Conservation (phyloP, 352 stramenopile species). For the Ophiocytium majus region DNA sequence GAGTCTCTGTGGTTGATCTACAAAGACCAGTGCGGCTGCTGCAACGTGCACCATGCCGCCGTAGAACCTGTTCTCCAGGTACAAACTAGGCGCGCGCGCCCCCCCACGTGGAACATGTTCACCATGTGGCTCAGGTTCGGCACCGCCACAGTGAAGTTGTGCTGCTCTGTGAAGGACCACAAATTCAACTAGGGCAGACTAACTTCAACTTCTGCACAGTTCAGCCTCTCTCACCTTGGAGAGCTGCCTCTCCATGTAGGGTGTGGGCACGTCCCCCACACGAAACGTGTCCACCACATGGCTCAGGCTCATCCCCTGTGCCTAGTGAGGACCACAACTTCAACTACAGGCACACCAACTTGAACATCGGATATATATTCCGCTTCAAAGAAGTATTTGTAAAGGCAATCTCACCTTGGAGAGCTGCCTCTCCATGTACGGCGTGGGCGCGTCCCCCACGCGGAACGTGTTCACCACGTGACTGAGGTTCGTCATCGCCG, state of each 20-base stretch:
- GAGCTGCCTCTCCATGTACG: slow-evolving; percentile 30
- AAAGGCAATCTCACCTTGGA: slow-evolving; percentile 22
- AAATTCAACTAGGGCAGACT: too few relatives aligned
- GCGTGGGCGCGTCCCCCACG: slow-evolving; percentile 70
- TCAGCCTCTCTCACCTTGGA: slow-evolving; percentile 23
- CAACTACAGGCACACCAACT: too few relatives aligned
- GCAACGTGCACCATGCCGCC: too few relatives aligned
- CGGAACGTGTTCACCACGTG: slow-evolving; percentile 93
- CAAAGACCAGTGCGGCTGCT: too few relatives aligned
- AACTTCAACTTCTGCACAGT: too few relatives aligned
- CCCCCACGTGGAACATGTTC: slow-evolving; percentile 91
- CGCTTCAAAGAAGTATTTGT: background rate
- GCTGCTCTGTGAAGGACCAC: too few relatives aligned
- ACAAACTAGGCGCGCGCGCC: slow-evolving; percentile 12
- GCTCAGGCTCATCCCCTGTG: slow-evolving; percentile 79
- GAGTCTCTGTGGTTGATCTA: too few relatives aligned
- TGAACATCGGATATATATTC: slow-evolving; percentile 22
- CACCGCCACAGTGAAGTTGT: slow-evolving; percentile 72
- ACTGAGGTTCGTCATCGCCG: slow-evolving; percentile 80
- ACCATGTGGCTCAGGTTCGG: slow-evolving; percentile 92
- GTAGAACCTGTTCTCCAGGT: slow-evolving; percentile 29
- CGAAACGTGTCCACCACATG: slow-evolving; percentile 93
- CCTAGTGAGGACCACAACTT: too few relatives aligned
- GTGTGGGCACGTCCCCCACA: slow-evolving; percentile 70
- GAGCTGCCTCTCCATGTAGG: slow-evolving; percentile 31